phyloP scores from a whole-genome alignment of 768 basidiomycete species.

The Epithele typhae region DNA sequence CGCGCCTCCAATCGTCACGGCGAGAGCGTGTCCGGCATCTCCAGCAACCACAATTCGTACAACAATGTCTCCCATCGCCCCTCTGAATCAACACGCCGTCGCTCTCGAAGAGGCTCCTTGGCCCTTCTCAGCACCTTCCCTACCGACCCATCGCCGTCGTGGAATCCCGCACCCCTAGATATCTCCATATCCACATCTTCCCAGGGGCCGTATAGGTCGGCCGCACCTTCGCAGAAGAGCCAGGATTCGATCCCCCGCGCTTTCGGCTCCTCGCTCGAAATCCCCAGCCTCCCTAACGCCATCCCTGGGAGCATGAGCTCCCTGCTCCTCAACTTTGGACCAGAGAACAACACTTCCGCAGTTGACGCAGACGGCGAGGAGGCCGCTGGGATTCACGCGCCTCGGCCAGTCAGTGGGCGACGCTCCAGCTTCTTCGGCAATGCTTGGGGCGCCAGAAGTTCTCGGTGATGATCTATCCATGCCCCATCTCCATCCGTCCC shows the following conservation, averaged over 20 bases:
- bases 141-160: neutral
- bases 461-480: neutral
- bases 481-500: neutral
- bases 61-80: constrained; percentile 3
- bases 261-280: constrained; percentile 1
- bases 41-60: neutral
- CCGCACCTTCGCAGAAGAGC: constrained; percentile 3
- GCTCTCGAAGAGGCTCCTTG: constrained; percentile 6
- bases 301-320: constrained; percentile 3
- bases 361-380: constrained; percentile 15
- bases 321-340: constrained; percentile 13
- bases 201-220: too few relatives aligned
- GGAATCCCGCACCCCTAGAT: neutral
- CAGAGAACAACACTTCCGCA: constrained; percentile 13
- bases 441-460: constrained; percentile 5
- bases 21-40: constrained; percentile 5
- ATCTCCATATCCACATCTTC: neutral
- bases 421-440: constrained; percentile 9
- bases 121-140: neutral
- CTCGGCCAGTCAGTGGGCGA: constrained; percentile 15
- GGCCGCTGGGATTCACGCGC: constrained; percentile 16
- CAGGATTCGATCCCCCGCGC: constrained; percentile 13
- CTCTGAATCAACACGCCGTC: neutral
- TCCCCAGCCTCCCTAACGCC: neutral
- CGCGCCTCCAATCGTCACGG: constrained; percentile 5